Evolutionary conservation across 306 rosid genomes (phyloP), one percentile per base, ranked within the genome.

Genomic region (Delonix regia): DNA sequence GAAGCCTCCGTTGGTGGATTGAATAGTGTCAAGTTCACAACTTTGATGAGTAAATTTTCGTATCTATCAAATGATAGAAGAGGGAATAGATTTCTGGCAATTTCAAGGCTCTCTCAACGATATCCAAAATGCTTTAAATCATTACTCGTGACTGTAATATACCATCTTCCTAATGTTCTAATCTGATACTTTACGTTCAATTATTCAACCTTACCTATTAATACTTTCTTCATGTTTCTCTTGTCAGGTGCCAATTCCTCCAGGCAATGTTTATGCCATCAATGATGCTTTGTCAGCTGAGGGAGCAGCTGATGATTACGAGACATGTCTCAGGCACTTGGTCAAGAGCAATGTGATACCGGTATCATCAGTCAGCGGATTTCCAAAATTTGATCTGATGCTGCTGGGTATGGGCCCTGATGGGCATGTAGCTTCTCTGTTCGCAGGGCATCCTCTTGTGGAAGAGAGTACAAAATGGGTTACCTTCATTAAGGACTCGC

Each of bases 381-480:
- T 88, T 71, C 95, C 95, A 9, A 90, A 88, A 81, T 86, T 88
- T 47, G 95, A 90, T 75, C 90, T 90, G 66, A 83, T 81, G 86
- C 89, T 90, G 52, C 81, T 90, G 9, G 90, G 92, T 18, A 88
- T 90, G 95, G 95, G 95, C 55, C 92, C 92, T 28, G 95, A 90
- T 81, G 94, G 94, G 21, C 92, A 90, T 13, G 87, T 90, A 24
- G 94, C 90, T 61, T 88, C 94, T 39, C 83, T 90, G 6, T 90
- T 90, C 80, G 90, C 92, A 2, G 87, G 87, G n/a, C 90, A 90
- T 81, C 83, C 83, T 56, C 63, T 88, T 42, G 36, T 83, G 59
- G 25, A 74, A 5, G 94, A 90, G 78, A 81, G 77, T 53, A 38
- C 81, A 72, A 88, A 85, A 69, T 90, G 94, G 94, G 89, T 90